Base-by-base conservation (phyloP, 495 filamentous ascomycete genomes). In the Xylaria telfairii region DNA sequence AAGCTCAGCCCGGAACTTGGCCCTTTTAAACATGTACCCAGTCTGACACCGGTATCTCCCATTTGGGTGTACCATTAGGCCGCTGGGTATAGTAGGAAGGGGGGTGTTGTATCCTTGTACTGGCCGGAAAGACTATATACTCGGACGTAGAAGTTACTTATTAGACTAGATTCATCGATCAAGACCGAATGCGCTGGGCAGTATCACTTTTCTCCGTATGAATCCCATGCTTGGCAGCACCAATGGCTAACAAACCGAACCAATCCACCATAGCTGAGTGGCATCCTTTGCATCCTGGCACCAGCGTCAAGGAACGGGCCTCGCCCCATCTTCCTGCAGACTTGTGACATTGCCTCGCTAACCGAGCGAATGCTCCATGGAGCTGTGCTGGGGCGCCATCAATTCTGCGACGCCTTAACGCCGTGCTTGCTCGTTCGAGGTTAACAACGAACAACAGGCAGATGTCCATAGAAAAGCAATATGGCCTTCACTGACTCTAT, bases 291-390 rank as follows among this genome's bases (percentile, higher is more conserved):
- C 34, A 57, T 24, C 37, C 49, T 49, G 32, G 37, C 51, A 47
- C 37, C 19, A 47, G 41, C 26, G 26, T 64, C 24, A 64, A 44
- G 42, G 19, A 51, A 49, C 28, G 44, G 47, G 12, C 51, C 44
- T 57, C 49, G 47, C 24, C 47, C 65, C 51, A 67, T 42, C 13
- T 39, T 9, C 44, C 42, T 65, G 62, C 28, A 65, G 28, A 49
- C 17, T 37, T 65, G 30, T 51, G 62, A 65, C 49, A 56, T 44
- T n/a, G 37, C 49, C 65, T 67, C 65, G 65, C 65, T 67, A 67
- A 67, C 65, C 65, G 65, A 67, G 49, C 44, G 37, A 49, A 26
- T 10, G 17, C 47, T 32, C 21, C 6, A 44, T n/a, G 15, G 21
- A 54, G 65, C 34, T 39, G 28, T n/a, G 17, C 37, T 21, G 49